Conservation (phyloP, 2,329 filamentous ascomycete genomes). For the Colletotrichum lupini region DNA sequence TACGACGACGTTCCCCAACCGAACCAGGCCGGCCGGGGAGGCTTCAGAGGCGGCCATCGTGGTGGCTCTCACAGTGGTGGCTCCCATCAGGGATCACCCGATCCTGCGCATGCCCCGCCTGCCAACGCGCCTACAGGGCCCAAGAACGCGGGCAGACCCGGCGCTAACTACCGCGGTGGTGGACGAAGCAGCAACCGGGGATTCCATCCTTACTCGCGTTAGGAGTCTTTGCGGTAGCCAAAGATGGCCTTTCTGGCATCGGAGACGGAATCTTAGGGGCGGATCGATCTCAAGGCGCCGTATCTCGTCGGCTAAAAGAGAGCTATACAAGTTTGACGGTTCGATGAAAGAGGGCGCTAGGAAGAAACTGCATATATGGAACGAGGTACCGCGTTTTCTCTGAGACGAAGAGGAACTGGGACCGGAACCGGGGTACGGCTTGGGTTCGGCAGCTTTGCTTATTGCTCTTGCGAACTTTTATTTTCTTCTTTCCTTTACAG, state of each 20-base stretch:
- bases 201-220: conserved; percentile 78
- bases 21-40: conserved; percentile 59
- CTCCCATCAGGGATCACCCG: conserved; percentile 53
- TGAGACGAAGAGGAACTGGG: background rate
- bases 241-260: background rate
- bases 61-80: conserved; percentile 53
- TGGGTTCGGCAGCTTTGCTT: conserved; percentile 8
- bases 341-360: background rate
- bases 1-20: conserved; percentile 95
- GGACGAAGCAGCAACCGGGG: conserved; percentile 80
- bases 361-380: background rate
- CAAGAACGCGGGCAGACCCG: conserved; percentile 92
- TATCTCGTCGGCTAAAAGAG: background rate
- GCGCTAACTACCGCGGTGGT: conserved; percentile 93
- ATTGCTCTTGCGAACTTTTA: background rate
- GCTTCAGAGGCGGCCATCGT: conserved; percentile 44
- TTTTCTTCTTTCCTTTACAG: background rate
- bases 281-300: background rate
- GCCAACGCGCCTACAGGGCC: conserved; percentile 86
- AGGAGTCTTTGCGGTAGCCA: background rate
- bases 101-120: conserved; percentile 60
- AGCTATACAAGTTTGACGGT: background rate
- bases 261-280: background rate
- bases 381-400: background rate
- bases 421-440: background rate